Percentiles rank a stretch among this genome's conserved stretches.
These are phyloP conservation scores for Fraxinus greggii DNA, from an alignment of 305 asterid genomes.

Conservation along the genomic window DNA sequence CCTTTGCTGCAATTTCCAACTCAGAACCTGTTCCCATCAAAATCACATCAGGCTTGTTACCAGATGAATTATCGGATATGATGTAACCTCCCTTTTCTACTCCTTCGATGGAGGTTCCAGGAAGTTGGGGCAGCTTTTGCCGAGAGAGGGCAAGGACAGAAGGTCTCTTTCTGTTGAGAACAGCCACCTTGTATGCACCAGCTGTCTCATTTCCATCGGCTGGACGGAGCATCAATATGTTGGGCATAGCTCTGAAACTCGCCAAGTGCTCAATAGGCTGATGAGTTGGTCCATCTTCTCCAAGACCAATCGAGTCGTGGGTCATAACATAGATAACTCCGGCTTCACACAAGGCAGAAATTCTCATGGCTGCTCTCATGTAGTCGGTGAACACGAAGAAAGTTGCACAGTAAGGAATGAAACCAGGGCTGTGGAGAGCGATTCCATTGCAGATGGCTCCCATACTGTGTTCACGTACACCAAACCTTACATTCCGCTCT, in stretches of 20 bases:
- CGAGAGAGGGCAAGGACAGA: slow-evolving; percentile 72
- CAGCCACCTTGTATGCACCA: slow-evolving; percentile 78
- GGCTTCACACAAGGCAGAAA: slow-evolving; percentile 70
- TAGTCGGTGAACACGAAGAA: slow-evolving; percentile 93
- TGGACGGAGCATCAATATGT: slow-evolving; percentile 74
- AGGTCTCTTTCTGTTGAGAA: slow-evolving; percentile 66
- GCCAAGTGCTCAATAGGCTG: slow-evolving; percentile 85
- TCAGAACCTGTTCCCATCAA: slow-evolving; percentile 75
- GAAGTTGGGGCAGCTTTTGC: slow-evolving; percentile 65
- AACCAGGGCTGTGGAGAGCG: slow-evolving; percentile 73
- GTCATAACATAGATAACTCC: slow-evolving; percentile 77
- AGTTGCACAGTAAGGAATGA: slow-evolving; percentile 88
- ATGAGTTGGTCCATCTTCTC: slow-evolving; percentile 85
- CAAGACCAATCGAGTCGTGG: slow-evolving; percentile 77
- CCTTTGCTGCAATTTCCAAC: slow-evolving; percentile 71
- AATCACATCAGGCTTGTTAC: slow-evolving; percentile 67
- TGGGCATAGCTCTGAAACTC: slow-evolving; percentile 85
- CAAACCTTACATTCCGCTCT: slow-evolving; percentile 70
- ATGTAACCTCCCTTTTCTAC: slow-evolving; percentile 70
- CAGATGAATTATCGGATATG: slow-evolving; percentile 58
- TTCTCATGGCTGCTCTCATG: slow-evolving; percentile 91
- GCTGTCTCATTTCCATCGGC: slow-evolving; percentile 97
- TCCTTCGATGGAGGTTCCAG: slow-evolving; percentile 74
- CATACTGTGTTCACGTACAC: slow-evolving; percentile 83
- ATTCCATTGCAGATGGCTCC: slow-evolving; percentile 78